Evolutionary conservation across 495 filamentous ascomycete genomes (phyloP).

Genomic region (Penicillium odoratum): DNA sequence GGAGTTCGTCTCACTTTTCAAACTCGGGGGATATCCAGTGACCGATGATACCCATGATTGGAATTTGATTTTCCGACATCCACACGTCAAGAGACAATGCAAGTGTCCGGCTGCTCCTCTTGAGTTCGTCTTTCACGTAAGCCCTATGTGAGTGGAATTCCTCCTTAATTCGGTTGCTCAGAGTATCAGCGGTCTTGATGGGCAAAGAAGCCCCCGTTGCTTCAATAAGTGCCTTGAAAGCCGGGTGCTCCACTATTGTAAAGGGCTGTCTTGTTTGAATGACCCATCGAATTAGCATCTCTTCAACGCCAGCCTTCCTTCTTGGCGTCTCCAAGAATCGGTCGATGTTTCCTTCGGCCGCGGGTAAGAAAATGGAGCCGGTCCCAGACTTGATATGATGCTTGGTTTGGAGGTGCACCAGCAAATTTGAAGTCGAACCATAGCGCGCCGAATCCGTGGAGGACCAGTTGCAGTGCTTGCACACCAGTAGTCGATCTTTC

Average conservation of each 20-base stretch:
- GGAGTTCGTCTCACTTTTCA: conserved; percentile 11
- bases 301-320: conserved; percentile 14
- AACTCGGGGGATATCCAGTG: conserved; percentile 15
- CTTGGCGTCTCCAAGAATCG: conserved; percentile 8
- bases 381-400: conserved; percentile 13
- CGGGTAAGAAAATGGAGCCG: conserved; percentile 10
- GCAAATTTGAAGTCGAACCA: conserved; percentile 15
- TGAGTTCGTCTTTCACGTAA: conserved; percentile 17
- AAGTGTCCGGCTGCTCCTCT: conserved; percentile 14
- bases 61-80: conserved; percentile 16
- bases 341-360: conserved; percentile 9
- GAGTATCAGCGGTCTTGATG: conserved; percentile 16
- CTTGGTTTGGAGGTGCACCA: conserved; percentile 13
- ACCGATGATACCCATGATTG: conserved; percentile 18
- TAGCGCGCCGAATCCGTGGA: conserved; percentile 14
- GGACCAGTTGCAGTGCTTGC: conserved; percentile 15
- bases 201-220: conserved; percentile 12
- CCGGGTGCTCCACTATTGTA: conserved; percentile 14
- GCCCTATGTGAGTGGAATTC: conserved; percentile 14
- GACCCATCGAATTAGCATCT: conserved; percentile 12
- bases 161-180: conserved; percentile 11
- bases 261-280: conserved; percentile 18
- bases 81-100: conserved; percentile 20
- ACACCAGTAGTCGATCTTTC: conserved; percentile 17
- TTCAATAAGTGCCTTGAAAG: conserved; percentile 16